Percentiles rank a stretch among this genome's conserved stretches.
These are phyloP conservation scores for Phytophthora podocarpi DNA, from an alignment of 352 stramenopile species.

Conservation along the genomic window DNA sequence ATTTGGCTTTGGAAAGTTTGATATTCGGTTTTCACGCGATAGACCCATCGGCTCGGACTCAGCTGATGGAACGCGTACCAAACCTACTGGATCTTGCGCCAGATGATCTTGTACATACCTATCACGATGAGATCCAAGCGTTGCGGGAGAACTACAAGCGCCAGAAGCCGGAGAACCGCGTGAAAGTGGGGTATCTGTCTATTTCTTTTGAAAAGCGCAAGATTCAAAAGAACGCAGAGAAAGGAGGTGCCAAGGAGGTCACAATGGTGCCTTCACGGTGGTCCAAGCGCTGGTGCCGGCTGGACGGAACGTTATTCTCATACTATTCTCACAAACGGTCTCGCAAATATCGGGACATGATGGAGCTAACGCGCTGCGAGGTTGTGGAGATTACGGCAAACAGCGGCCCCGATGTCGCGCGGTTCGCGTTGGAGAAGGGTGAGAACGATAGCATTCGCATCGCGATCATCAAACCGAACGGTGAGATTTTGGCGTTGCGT, in stretches of 20 bases:
- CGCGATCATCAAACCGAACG: constrained; percentile 69
- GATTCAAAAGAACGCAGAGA: constrained; percentile 43
- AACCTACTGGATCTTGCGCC: constrained; percentile 73
- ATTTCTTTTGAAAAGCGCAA: constrained; percentile 83
- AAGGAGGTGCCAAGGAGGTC: constrained; percentile 59
- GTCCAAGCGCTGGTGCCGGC: constrained; percentile 85
- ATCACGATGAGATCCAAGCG: constrained; percentile 84
- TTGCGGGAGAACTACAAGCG: constrained; percentile 88
- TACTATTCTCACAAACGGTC: constrained; percentile 86
- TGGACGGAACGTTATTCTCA: constrained; percentile 78
- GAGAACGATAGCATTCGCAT: constrained; percentile 67
- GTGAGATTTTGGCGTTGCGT: constrained; percentile 68
- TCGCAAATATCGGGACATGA: constrained; percentile 69
- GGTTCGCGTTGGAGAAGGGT: constrained; percentile 60
- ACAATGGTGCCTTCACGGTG: constrained; percentile 68
- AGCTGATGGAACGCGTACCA: constrained; percentile 74
- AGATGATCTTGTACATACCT: constrained; percentile 82
- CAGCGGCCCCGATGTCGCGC: constrained; percentile 48
- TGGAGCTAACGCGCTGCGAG: constrained; percentile 75
- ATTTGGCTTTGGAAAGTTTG: constrained; percentile 68
- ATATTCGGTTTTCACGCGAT: constrained; percentile 81
- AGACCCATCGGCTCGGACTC: constrained; percentile 51
- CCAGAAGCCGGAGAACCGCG: constrained; percentile 73
- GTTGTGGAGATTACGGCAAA: constrained; percentile 71
- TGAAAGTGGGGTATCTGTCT: constrained; percentile 80